Percentiles rank a stretch among this genome's conserved stretches.
These are phyloP conservation scores for Lactarius evosmus DNA, from an alignment of 768 basidiomycete genomes.

Conservation along the genomic window DNA sequence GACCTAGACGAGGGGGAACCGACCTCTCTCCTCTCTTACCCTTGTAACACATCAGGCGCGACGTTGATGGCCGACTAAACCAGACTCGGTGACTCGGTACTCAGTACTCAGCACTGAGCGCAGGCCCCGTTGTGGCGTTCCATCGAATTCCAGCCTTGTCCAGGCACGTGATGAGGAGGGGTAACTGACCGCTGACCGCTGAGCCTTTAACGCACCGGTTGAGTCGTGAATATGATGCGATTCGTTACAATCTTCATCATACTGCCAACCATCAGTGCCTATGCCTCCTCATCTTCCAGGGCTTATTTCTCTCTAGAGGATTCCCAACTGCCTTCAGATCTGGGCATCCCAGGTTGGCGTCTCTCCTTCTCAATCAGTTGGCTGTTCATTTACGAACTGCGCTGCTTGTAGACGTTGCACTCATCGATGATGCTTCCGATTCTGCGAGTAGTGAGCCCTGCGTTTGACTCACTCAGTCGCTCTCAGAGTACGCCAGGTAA, in stretches of 20 bases:
- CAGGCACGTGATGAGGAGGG: neutral
- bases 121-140: neutral
- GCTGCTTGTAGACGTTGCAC: neutral
- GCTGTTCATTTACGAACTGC: neutral
- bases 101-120: neutral
- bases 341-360: neutral
- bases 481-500: neutral
- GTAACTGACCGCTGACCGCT: neutral
- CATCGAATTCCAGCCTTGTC: too few relatives aligned
- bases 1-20: neutral
- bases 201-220: neutral
- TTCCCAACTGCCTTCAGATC: neutral
- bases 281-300: conserved; percentile 1
- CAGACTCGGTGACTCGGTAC: neutral
- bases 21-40: neutral
- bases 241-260: neutral
- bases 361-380: neutral
- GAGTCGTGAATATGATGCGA: neutral
- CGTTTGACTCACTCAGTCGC: too few relatives aligned
- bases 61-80: too few relatives aligned
- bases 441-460: neutral
- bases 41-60: neutral
- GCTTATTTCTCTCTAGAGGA: neutral
- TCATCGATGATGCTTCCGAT: neutral
- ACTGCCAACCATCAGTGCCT: neutral